Percentiles rank a stretch among this genome's conserved stretches.
phyloP scores from a whole-genome alignment of 306 rosid genomes.

The Casuarina glauca region DNA sequence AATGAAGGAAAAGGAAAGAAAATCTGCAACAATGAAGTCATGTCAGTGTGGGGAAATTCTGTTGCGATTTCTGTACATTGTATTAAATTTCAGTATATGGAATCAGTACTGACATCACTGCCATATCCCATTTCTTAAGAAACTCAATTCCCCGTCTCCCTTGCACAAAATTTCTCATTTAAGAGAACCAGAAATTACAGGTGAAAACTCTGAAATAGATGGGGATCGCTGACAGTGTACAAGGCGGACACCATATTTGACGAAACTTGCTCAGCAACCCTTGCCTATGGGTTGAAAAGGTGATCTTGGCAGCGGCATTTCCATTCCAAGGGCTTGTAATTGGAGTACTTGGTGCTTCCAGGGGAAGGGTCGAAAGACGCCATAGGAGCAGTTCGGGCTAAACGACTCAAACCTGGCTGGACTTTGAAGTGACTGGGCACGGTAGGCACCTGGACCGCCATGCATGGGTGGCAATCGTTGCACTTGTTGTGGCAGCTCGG shows the following conservation, averaged over 20 bases:
- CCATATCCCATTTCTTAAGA: conserved; percentile 24
- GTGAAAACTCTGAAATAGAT: neutral
- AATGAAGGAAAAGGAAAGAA: no score
- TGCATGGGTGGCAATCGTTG: conserved; percentile 90
- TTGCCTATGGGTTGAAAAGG: conserved; percentile 72
- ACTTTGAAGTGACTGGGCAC: conserved; percentile 42
- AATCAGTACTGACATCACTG: conserved; percentile 43
- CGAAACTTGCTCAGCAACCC: neutral
- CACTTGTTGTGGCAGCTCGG: conserved; percentile 98
- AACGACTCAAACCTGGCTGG: conserved; percentile 33
- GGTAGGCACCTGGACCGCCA: conserved; percentile 86
- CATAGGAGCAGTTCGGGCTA: conserved; percentile 29
- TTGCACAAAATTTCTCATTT: conserved; percentile 18
- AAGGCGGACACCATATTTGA: neutral
- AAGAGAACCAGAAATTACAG: neutral
- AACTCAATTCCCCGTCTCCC: conserved; percentile 14
- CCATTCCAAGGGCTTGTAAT: conserved; percentile 98
- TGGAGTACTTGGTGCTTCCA: conserved; percentile 62
- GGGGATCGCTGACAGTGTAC: neutral
- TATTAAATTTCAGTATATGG: conserved; percentile 47
- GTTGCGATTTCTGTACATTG: conserved; percentile 53
- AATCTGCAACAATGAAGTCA: conserved; percentile 16
- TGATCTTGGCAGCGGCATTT: conserved; percentile 81
- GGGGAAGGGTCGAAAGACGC: conserved; percentile 38
- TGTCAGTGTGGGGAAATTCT: conserved; percentile 22